Base-by-base conservation (phyloP, 352 stramenopile species). In the Phytophthora rubi region DNA sequence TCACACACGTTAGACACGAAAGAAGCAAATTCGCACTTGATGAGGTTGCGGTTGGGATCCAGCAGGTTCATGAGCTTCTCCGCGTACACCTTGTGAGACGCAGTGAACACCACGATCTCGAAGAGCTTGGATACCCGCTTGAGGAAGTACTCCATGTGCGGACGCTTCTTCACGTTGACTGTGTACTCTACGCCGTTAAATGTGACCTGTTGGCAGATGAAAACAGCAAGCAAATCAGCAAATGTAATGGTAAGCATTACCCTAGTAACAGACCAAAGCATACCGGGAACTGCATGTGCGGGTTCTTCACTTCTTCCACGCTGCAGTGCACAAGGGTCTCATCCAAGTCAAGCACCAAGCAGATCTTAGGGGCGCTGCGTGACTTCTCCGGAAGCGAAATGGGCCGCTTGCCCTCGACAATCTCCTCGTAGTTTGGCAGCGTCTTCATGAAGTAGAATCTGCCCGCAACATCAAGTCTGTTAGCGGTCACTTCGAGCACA, bases 51-150 rank as follows among this genome's bases (percentile, higher is more conserved):
- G 30, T 97, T 72, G 12, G 97, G 97, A 80, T 99, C 98, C 59
- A 99, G 88, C 57, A 98, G 82, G 79, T 99, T 95, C 53, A 99
- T 88, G 55, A 99, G 82, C 57, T 97, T 97, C 70, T 99, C 95
- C 0, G 98, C 98, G 74, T 99, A 99, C 15, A 84, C 88, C 48
- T 86, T 86, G 70, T 96, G 98, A 28, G 92, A 98, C 0, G 98
- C 98, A 2, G 98, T 99, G 79, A 99, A 99, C 6, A 99, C 90
- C n/a, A 99, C 92, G n/a, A 99, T 96, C 75, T 99, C 98, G 68
- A 99, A 99, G 26, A 97, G 83, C 53, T 89, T 88, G 6, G 87
- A 84, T 10, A 99, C 95, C 35, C 83, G 83, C 44, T 93, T 85
- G 32, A 99, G 80, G 77, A 99, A 99, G 37, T 97, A 89, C 30